These are phyloP conservation scores for Sugiyamaella smithiae DNA, from an alignment of 805 yeast species.

Conservation along the genomic window DNA sequence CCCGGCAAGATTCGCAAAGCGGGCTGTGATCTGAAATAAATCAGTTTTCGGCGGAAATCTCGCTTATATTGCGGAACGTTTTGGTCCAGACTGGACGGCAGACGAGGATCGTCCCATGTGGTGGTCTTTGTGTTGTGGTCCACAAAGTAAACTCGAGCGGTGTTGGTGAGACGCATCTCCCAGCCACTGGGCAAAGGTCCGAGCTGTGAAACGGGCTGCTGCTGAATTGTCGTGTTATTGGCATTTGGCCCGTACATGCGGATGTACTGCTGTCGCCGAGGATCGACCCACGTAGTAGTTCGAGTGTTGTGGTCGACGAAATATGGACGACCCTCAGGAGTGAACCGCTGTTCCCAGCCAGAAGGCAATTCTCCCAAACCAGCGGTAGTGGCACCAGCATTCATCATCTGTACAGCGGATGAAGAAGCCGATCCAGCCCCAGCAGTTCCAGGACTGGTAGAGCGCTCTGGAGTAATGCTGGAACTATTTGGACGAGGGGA, in stretches of 20 bases:
- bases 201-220: slow-evolving; percentile 94
- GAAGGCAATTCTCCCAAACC: slow-evolving; percentile 96
- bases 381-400: slow-evolving; percentile 85
- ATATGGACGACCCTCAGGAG: slow-evolving; percentile 97
- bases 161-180: slow-evolving; percentile 99
- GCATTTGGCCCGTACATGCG: slow-evolving; percentile 81
- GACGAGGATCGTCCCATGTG: slow-evolving; percentile 99
- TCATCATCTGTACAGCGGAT: slow-evolving; percentile 45
- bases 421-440: slow-evolving; percentile 46
- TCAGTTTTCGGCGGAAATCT: slow-evolving; percentile 95
- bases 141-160: slow-evolving; percentile 97
- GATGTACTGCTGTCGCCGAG: slow-evolving; percentile 97
- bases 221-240: slow-evolving; percentile 83
- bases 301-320: slow-evolving; percentile 99
- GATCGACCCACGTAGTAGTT: slow-evolving; percentile 99
- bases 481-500: slow-evolving; percentile 26
- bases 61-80: slow-evolving; percentile 99
- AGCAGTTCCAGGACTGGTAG: slow-evolving; percentile 47
- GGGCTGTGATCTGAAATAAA: slow-evolving; percentile 97
- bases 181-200: slow-evolving; percentile 99
- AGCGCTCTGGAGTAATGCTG: slow-evolving; percentile 15
- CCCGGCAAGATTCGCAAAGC: slow-evolving; percentile 96
- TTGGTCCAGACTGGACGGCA: slow-evolving; percentile 95
- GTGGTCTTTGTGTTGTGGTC: slow-evolving; percentile 99
- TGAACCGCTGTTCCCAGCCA: slow-evolving; percentile 98